phyloP scores from a whole-genome alignment of 2,329 filamentous ascomycete genomes.

The Calonectria pseudoturangicola region DNA sequence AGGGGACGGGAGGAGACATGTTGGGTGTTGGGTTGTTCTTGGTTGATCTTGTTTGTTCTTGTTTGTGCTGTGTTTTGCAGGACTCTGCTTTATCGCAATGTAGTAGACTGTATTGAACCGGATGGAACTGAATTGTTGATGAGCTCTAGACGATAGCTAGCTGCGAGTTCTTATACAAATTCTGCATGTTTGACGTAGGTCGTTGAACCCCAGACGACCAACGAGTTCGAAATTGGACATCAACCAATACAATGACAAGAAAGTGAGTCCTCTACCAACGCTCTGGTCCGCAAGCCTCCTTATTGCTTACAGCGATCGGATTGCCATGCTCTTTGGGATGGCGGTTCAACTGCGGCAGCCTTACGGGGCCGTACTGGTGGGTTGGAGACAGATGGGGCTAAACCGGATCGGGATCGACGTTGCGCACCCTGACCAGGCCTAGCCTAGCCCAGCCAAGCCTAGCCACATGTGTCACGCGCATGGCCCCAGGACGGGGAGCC shows the following conservation, averaged over 20 bases:
- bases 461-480: constrained; percentile 8
- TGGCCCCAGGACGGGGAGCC: neutral
- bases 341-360: neutral
- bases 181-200: neutral
- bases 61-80: neutral
- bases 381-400: constrained; percentile 4
- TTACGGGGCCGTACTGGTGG: neutral
- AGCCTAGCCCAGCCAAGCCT: neutral
- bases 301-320: constrained; percentile 19
- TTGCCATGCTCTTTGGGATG: neutral
- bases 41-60: no score
- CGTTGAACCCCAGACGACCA: neutral
- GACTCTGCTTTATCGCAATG: neutral
- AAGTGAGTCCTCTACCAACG: constrained; percentile 3
- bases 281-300: constrained; percentile 17
- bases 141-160: neutral
- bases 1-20: constrained; percentile 28
- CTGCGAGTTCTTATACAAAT: constrained; percentile 18
- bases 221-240: neutral
- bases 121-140: neutral
- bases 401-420: constrained; percentile 14
- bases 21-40: neutral
- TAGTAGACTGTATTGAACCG: neutral
- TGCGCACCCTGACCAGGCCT: constrained; percentile 1
- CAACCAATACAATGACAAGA: neutral